Base-by-base conservation (phyloP, 2,329 filamentous ascomycete genomes). In the Xylaria polymorpha region DNA sequence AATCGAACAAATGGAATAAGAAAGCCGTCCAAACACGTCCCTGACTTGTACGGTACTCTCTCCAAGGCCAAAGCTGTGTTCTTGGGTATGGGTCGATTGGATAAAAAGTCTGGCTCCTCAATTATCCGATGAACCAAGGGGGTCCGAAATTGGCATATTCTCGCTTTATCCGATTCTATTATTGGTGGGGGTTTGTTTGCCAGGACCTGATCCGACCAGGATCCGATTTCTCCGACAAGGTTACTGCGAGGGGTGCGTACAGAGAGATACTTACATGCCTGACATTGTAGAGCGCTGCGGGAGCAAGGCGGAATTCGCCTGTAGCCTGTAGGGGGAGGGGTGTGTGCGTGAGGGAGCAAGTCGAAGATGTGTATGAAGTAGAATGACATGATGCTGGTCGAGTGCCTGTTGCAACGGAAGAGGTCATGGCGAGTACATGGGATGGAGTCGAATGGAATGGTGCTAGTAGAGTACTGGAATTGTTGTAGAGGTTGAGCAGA, bases 111-210 rank as follows among this genome's bases (percentile, higher is more conserved):
- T 50, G 22, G 48, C 10, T 41, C 22, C 29, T 43, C 32, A 15
- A 55, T 65, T 50, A 44, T 53, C 43, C 57, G 57, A 65, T 57
- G 29, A 64, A 37, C n/a, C 37, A 41, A 44, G 64, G 65, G 64
- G 64, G 43, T 55, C 32, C 61, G n/a, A 53, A 65, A 68, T 58
- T 58, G 55, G 56, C 20, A 57, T 60, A 44, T 22, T 48, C 44
- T 69, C 59, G 50, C 62, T 60, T 62, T 59, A 29, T 61, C 62
- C 41, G 50, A 22, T 43, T 61, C 66, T 66, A 43, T 64, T 44
- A 71, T 71, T 71, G 69, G 69, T 69, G 66, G 55, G 61, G 55
- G 35, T 39, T 60, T 57, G 56, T 67, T 44, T 64, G 50, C 61
- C 18, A 43, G 60, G 46, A 59, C 25, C 4, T 29, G 25, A 59